Conservation (phyloP, 805 yeast species). For the Yamadazyma akitaensis region DNA sequence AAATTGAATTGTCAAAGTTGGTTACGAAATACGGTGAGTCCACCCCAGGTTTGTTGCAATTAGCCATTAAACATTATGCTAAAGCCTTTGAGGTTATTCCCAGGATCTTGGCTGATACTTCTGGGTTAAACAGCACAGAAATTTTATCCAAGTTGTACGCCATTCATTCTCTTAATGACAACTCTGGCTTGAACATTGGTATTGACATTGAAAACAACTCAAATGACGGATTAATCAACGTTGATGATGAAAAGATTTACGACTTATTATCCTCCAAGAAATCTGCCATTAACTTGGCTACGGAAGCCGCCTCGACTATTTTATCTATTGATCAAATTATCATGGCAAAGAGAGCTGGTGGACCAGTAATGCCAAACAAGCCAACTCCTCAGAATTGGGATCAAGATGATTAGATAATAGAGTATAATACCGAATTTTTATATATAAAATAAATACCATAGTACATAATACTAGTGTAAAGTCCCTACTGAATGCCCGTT, state of each 20-base stretch:
- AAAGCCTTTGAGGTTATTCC: slow-evolving; percentile 94
- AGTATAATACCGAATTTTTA: neutral
- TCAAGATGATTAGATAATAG: slow-evolving; percentile 63
- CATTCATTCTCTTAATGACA: slow-evolving; percentile 60
- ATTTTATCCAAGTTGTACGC: slow-evolving; percentile 87
- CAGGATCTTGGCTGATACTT: slow-evolving; percentile 86
- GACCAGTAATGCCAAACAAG: slow-evolving; percentile 85
- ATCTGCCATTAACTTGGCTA: slow-evolving; percentile 88
- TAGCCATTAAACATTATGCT: slow-evolving; percentile 92
- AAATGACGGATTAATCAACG: slow-evolving; percentile 66
- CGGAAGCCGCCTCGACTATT: slow-evolving; percentile 91
- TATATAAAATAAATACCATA: neutral
- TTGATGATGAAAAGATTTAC: slow-evolving; percentile 63
- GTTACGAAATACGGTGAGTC: slow-evolving; percentile 84
- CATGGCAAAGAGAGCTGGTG: slow-evolving; percentile 99
- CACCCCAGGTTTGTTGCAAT: slow-evolving; percentile 89
- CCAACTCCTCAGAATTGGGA: slow-evolving; percentile 95
- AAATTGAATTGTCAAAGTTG: slow-evolving; percentile 78
- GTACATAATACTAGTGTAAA: neutral
- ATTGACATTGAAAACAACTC: slow-evolving; percentile 64
- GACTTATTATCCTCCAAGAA: slow-evolving; percentile 79
- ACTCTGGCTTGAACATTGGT: slow-evolving; percentile 47
- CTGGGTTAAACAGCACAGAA: slow-evolving; percentile 89
- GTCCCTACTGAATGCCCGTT: slow-evolving; percentile 17
- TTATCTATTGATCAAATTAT: slow-evolving; percentile 94